phyloP scores from a whole-genome alignment of 1,284 basidiomycete species.

The Trametes versicolor region DNA sequence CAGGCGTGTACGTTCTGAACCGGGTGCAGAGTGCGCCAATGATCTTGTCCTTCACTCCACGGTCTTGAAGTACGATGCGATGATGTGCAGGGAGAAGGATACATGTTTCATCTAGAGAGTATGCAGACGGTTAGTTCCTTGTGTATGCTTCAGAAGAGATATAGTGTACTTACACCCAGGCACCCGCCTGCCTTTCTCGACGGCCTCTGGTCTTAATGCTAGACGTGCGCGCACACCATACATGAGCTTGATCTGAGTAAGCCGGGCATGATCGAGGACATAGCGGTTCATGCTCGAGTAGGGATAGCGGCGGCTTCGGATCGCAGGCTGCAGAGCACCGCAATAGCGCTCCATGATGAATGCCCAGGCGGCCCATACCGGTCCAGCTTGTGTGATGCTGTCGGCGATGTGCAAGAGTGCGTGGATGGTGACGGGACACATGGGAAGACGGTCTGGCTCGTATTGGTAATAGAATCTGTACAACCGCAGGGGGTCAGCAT shows the following conservation, averaged over 20 bases:
- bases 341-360: conserved; percentile 53
- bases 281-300: conserved; percentile 40
- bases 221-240: conserved; percentile 11
- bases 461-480: conserved; percentile 50
- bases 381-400: conserved; percentile 45
- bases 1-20: too few relatives aligned
- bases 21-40: too few relatives aligned
- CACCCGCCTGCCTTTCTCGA: too few relatives aligned
- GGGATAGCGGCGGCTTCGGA: conserved; percentile 38
- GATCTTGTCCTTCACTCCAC: too few relatives aligned
- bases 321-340: conserved; percentile 42
- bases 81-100: too few relatives aligned
- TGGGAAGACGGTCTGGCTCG: conserved; percentile 40
- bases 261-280: conserved; percentile 33
- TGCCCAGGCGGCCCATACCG: conserved; percentile 50
- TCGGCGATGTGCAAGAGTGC: conserved; percentile 48
- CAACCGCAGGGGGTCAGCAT: background rate
- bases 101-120: too few relatives aligned
- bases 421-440: conserved; percentile 53
- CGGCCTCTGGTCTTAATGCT: too few relatives aligned
- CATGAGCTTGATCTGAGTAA: conserved; percentile 36
- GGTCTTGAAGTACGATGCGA: too few relatives aligned
- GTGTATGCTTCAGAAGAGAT: too few relatives aligned
- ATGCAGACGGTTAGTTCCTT: too few relatives aligned
- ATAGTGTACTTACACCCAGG: too few relatives aligned